phyloP scores from a whole-genome alignment of 2,329 filamentous ascomycete genomes.

The Aspergillus versicolor region DNA sequence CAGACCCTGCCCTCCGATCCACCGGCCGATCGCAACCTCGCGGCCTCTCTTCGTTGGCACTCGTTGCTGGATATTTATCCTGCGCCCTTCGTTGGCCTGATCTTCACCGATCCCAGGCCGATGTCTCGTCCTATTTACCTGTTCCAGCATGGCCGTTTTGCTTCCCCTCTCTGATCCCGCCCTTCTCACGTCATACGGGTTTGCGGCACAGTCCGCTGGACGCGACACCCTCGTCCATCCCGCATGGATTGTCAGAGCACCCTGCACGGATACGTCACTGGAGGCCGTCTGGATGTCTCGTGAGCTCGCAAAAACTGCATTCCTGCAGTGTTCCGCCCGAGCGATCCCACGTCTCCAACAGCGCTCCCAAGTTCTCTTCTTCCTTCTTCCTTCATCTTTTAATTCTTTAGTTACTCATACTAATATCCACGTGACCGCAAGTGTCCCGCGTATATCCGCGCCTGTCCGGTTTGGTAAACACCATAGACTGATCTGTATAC shows the following conservation, averaged over 20 bases:
- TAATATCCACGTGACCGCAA: not conserved
- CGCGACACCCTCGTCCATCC: not conserved
- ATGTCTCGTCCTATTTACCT: not conserved
- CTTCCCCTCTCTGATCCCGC: not conserved
- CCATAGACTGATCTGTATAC: not conserved
- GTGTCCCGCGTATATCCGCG: not conserved
- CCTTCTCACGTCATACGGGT: not conserved
- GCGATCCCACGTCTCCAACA: too few species aligned
- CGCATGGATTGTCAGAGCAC: not conserved
- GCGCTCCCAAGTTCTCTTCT: too few species aligned
- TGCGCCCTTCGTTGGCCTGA: not conserved
- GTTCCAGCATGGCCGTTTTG: not conserved
- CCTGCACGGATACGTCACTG: not conserved
- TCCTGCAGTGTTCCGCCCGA: too few species aligned
- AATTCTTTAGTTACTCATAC: too few species aligned
- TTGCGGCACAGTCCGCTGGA: not conserved
- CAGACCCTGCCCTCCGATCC: not conserved
- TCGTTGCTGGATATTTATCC: not conserved
- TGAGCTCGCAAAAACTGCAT: too few species aligned
- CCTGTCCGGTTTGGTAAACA: not conserved
- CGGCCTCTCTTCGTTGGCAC: not conserved
- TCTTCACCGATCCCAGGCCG: not conserved
- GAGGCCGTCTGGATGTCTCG: too few species aligned
- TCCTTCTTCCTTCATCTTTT: too few species aligned
- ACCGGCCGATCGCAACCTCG: not conserved